Percentiles rank a stretch among this genome's conserved stretches.
Conservation (phyloP, 179 eudicot species). For the Gypsophila paniculata region DNA sequence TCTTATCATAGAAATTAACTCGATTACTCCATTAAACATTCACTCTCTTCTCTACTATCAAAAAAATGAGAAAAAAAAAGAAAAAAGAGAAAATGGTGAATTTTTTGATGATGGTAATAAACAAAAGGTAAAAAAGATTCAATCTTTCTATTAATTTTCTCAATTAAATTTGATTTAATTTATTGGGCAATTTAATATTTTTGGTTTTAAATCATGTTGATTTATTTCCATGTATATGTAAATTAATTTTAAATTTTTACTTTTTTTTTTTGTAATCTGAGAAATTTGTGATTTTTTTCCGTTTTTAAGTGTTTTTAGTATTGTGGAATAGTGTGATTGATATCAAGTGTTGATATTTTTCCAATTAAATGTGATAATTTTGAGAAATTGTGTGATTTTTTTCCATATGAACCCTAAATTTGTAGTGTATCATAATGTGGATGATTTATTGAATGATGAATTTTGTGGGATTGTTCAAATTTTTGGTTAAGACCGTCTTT, state of each 20-base stretch:
- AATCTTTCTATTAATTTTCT: constrained; percentile 1
- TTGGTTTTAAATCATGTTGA: neutral
- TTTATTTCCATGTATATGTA: no score
- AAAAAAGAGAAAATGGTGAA: neutral
- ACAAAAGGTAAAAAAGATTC: constrained; percentile 1
- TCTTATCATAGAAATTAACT: no score
- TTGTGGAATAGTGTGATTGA: neutral
- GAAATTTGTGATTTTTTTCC: neutral
- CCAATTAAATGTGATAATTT: neutral
- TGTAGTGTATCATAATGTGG: neutral
- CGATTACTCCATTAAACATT: neutral
- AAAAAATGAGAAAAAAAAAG: neutral
- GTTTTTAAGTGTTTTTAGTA: neutral
- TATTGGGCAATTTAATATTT: neutral
- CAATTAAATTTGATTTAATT: neutral
- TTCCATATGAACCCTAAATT: neutral
- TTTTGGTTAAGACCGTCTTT: neutral
- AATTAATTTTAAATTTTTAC: no score
- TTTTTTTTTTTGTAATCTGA: neutral
- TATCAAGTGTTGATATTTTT: neutral
- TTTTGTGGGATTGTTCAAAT: neutral
- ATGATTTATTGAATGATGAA: neutral
- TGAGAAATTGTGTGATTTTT: neutral
- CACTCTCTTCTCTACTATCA: neutral
- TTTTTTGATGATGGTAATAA: neutral